Conservation (phyloP, 805 yeast genomes). For the Candida orba region DNA sequence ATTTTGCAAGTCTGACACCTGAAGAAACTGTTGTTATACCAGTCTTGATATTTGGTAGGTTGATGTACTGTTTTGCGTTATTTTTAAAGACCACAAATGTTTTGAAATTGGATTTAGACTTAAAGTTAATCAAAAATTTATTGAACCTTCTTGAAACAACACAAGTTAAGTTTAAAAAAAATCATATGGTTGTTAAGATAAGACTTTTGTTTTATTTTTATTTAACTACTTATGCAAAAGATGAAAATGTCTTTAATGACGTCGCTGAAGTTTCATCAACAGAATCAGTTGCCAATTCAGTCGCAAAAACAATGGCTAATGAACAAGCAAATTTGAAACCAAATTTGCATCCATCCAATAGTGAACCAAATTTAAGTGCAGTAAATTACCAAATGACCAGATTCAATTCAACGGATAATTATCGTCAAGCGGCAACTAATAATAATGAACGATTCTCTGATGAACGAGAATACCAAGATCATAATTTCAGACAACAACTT, state of each 20-base stretch:
- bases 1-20: slow-evolving; percentile 12
- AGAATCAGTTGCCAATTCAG: slow-evolving; percentile 10
- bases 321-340: not conserved
- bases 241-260: slow-evolving; percentile 18
- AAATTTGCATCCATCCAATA: slow-evolving; percentile 1
- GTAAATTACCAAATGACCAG: not conserved
- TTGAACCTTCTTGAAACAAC: slow-evolving; percentile 14
- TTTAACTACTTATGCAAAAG: slow-evolving; percentile 23
- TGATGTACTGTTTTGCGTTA: slow-evolving; percentile 24
- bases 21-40: slow-evolving; percentile 16
- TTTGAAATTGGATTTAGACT: slow-evolving; percentile 16
- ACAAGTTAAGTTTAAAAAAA: slow-evolving; percentile 11
- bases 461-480: not conserved
- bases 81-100: slow-evolving; percentile 18
- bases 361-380: slow-evolving; percentile 2
- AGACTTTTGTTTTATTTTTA: slow-evolving; percentile 21
- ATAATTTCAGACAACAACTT: slow-evolving; percentile 3
- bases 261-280: slow-evolving; percentile 12
- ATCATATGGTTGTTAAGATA: slow-evolving; percentile 18
- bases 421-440: not conserved
- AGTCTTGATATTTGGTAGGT: slow-evolving; percentile 19
- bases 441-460: not conserved
- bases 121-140: slow-evolving; percentile 9
- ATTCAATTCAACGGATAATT: not conserved
- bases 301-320: not conserved